A percentile compares a stretch with the other conserved stretches of the same genome.
These are phyloP conservation scores for Colletotrichum sp. DNA, from an alignment of 2,329 filamentous ascomycete genomes.

Conservation along the genomic window DNA sequence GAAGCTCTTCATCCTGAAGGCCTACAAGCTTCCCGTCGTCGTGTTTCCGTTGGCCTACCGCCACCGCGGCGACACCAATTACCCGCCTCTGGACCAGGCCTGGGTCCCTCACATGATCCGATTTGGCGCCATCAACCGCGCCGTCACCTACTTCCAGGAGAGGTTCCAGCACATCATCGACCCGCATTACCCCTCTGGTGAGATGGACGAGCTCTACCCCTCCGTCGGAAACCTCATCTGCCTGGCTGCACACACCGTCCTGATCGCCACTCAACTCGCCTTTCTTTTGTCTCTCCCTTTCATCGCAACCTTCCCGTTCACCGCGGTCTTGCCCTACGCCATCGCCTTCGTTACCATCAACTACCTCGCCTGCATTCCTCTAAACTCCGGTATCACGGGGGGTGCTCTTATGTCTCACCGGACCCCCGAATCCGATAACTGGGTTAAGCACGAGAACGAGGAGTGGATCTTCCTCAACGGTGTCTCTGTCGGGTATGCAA, in stretches of 20 bases:
- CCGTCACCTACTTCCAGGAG: background rate
- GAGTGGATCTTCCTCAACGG: background rate
- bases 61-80: background rate
- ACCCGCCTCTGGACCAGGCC: background rate
- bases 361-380: background rate
- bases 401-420: background rate
- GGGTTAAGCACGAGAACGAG: background rate
- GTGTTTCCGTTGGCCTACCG: background rate
- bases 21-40: background rate
- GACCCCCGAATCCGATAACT: background rate
- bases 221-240: background rate
- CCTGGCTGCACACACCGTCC: background rate
- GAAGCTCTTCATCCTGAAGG: background rate
- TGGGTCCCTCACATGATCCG: background rate
- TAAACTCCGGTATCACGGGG: background rate
- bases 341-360: background rate
- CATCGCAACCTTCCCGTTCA: background rate
- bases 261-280: background rate
- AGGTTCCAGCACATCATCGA: background rate
- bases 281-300: background rate
- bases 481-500: background rate
- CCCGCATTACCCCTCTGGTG: background rate
- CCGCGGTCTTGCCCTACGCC: background rate
- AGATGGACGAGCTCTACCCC: constrained; percentile 11
- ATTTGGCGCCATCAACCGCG: background rate